Conservation (phyloP, 257 asterid species). For the Nicotiana attenuata region DNA sequence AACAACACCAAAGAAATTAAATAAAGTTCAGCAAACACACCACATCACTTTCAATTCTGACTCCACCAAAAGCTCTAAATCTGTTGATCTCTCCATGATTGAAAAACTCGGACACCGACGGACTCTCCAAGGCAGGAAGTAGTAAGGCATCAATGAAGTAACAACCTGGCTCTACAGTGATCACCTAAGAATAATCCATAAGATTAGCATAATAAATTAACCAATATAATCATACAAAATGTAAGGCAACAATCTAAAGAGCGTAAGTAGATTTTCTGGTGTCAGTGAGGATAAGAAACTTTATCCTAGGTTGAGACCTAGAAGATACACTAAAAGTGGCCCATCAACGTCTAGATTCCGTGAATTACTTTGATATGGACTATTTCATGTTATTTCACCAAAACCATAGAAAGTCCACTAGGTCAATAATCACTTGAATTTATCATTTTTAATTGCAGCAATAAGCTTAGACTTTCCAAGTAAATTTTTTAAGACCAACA, state of each 20-base stretch:
- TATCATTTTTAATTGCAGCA: background rate
- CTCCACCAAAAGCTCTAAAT: constrained; percentile 86
- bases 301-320: background rate
- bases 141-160: constrained; percentile 85
- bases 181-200: constrained; percentile 50
- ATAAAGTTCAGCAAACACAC: constrained; percentile 32
- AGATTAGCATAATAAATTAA: background rate
- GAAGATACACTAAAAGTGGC: background rate
- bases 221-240: background rate
- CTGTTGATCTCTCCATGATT: constrained; percentile 52
- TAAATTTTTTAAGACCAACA: background rate
- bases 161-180: constrained; percentile 98
- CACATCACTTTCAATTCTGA: constrained; percentile 96
- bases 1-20: background rate
- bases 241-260: background rate
- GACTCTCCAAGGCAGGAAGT: constrained; percentile 77
- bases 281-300: background rate
- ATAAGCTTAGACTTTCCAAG: background rate
- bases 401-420: background rate
- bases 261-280: background rate
- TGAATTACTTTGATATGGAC: background rate
- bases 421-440: background rate
- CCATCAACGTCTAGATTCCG: background rate
- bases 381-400: background rate
- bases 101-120: constrained; percentile 62